Base-by-base conservation (phyloP, 106 monocot genomes). In the Iris macrosiphon region DNA sequence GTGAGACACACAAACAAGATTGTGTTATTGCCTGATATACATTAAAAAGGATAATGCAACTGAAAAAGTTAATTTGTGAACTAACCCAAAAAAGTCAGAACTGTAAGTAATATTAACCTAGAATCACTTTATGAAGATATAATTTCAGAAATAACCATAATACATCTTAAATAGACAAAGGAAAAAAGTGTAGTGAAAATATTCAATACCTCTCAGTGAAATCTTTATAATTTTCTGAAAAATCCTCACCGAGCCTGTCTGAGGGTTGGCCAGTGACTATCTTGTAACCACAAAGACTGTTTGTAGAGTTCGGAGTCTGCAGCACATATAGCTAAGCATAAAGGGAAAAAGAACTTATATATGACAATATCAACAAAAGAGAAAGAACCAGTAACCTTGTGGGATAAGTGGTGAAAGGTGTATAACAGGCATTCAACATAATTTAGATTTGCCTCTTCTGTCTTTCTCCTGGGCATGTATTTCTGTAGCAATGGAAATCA, bases 221-320 rank as follows among this genome's bases (percentile, higher is more conserved):
- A 62, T 99, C 98, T 55, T 84, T 87, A 62, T 84, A 81, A 50
- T 84, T 75, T 37, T 87, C 87, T 54, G 91, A 91, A 57, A 99
- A 99, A 66, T 99, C 98, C 73, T 99, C 98, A 44, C 98, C 98
- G 32, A 99, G 87, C 52, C 98, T 78, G 67, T 99, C 98, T 33
- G 98, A 99, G 25, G 98, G 98, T 59, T 99, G 98, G 13, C 98
- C 98, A 57, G 98, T 99, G 26, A 99, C 91, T 66, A 99, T 91
- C 64, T 99, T 99, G 76, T 99, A 99, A 12, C 98, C 98, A 61
- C 98, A 99, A 19, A 99, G 75, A 72, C 91, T 99, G 62, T 99
- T 99, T 25, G 98, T 99, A 19, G 91, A 80, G 58, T 99, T 99
- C 48, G 98, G 98, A 34, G 91, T 84, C 98, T 99, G 68, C 63